Evolutionary conservation across 495 filamentous ascomycete species (phyloP), one percentile per base, ranked within the genome.

Genomic region (Friedmanniomyces endolithicus): DNA sequence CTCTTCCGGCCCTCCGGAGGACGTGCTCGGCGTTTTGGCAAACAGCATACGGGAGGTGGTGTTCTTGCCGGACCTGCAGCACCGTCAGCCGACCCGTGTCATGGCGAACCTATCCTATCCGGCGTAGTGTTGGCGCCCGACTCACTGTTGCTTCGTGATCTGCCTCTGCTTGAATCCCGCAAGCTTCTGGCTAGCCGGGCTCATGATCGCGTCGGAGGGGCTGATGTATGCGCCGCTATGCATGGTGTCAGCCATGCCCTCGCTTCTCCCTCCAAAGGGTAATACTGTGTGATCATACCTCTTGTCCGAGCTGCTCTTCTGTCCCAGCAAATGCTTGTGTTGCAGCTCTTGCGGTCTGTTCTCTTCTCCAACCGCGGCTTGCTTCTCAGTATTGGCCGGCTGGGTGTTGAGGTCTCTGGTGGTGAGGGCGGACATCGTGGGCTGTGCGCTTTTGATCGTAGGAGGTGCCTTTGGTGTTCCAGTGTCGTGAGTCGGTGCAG

Each of bases 121-220:
- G n/a, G n/a, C n/a, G n/a, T n/a, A n/a, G n/a, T n/a, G n/a, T n/a
- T n/a, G n/a, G n/a, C n/a, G n/a, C 12, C 16, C 11, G 19, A 56
- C 61, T 48, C 59, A 69, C 68, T 65, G 64, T 52, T 66, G 64
- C 56, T 84, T 86, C 60, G 70, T 68, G 62, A 86, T 84, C 35
- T 84, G 83, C 75, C 90, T 90, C 66, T 79, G 84, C 73, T 88
- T 88, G 66, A 90, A 80, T 45, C 85, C 82, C 50, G 74, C 84
- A 63, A 96, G 70, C 71, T 96, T 96, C 71, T 86, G 83, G n/a
- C 87, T 89, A 69, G 87, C 90, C 16, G 90, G 90, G 57, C 84
- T 88, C 84, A 94, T 84, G 70, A 96, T 87, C 66, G 80, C 84
- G 65, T 96, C 90, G 11, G 87, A 92, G 0, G 90, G 90, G n/a